Evolutionary conservation across 2,329 filamentous ascomycete species (phyloP).

Genomic region (Phoma herbarum): DNA sequence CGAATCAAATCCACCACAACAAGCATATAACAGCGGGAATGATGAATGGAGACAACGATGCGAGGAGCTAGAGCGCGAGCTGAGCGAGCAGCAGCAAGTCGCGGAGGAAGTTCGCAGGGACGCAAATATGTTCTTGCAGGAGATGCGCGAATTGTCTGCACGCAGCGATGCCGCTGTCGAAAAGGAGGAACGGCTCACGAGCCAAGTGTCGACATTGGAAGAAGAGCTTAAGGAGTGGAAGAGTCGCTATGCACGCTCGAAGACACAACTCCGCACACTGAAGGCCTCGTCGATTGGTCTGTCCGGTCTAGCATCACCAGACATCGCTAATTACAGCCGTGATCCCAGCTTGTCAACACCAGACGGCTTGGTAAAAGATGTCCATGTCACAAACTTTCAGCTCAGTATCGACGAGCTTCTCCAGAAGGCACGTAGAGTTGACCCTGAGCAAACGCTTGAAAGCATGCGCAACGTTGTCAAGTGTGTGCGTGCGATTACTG

Average conservation of each 20-base stretch:
- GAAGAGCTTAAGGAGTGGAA: conserved; percentile 90
- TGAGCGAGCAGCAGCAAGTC: conserved; percentile 81
- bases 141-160: conserved; percentile 88
- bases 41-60: conserved; percentile 51
- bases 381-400: conserved; percentile 95
- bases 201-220: conserved; percentile 79
- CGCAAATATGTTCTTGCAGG: conserved; percentile 81
- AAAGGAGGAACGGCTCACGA: conserved; percentile 79
- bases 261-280: conserved; percentile 84
- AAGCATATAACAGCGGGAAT: conserved; percentile 30
- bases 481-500: conserved; percentile 83
- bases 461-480: conserved; percentile 87
- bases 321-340: conserved; percentile 72
- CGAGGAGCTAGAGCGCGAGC: conserved; percentile 61
- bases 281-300: conserved; percentile 82
- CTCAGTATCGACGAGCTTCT: conserved; percentile 92
- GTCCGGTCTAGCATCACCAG: conserved; percentile 63
- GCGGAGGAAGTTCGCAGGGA: conserved; percentile 88
- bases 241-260: conserved; percentile 84
- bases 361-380: conserved; percentile 83
- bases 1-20: conserved; percentile 37
- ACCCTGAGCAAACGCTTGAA: conserved; percentile 78
- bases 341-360: conserved; percentile 74
- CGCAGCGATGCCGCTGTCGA: conserved; percentile 82
- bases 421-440: conserved; percentile 75